phyloP scores from a whole-genome alignment of 192 early-diverging fungal species.

The Linderina pennispora region DNA sequence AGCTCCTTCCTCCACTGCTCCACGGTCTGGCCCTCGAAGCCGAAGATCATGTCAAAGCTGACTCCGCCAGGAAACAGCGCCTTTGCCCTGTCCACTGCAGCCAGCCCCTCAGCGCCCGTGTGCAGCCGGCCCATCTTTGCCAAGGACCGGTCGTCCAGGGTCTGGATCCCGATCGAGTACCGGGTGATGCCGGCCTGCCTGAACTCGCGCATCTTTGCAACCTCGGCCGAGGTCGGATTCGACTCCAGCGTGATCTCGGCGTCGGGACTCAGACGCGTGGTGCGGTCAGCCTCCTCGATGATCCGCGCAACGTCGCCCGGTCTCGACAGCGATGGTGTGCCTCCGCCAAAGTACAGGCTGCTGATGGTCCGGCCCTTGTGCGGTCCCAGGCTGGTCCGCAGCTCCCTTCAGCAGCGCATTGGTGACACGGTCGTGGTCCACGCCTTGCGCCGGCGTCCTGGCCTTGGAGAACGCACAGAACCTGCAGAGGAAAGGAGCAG shows the following conservation, averaged over 20 bases:
- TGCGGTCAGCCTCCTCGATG: conserved; percentile 12
- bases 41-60: conserved; percentile 51
- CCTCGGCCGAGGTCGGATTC: conserved; percentile 33
- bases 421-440: conserved; percentile 17
- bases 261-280: conserved; percentile 16
- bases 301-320: conserved; percentile 18
- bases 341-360: conserved; percentile 54
- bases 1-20: conserved; percentile 36
- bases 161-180: conserved; percentile 51
- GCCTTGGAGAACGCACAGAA: conserved; percentile 51
- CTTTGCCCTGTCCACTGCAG: conserved; percentile 21
- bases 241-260: conserved; percentile 50
- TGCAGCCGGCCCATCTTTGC: conserved; percentile 45
- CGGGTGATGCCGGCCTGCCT: conserved; percentile 42
- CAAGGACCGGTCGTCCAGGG: conserved; percentile 33
- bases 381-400: conserved; percentile 11
- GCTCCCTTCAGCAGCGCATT: conserved; percentile 21
- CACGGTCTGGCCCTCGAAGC: conserved; percentile 41
- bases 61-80: conserved; percentile 31
- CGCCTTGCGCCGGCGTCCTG: conserved; percentile 11
- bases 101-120: conserved; percentile 30
- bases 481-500: conserved; percentile 48
- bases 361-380: conserved; percentile 14
- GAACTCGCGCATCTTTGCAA: conserved; percentile 35
- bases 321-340: conserved; percentile 50